Evolutionary conservation across 139 green algal genomes (phyloP).

Genomic region (Tetraselmis chui): DNA sequence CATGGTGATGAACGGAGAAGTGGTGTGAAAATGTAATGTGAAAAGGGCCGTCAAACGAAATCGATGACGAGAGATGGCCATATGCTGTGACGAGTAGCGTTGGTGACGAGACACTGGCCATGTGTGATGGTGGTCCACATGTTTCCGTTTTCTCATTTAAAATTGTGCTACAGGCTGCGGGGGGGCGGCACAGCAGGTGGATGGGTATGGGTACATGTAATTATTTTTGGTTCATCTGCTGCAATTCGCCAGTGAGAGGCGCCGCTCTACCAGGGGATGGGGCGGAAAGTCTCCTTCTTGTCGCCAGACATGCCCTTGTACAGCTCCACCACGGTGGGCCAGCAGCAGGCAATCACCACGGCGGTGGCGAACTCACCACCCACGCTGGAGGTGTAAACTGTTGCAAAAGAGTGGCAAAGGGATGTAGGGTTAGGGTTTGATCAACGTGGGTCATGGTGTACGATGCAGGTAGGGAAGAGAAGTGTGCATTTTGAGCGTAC

Average conservation of each 20-base stretch:
- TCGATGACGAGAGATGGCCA: too few relatives aligned
- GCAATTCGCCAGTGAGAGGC: too few relatives aligned
- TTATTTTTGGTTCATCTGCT: too few relatives aligned
- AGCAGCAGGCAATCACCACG: slow-evolving; percentile 55
- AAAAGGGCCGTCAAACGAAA: too few relatives aligned
- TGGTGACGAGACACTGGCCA: too few relatives aligned
- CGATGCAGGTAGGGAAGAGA: background rate
- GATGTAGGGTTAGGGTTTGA: background rate
- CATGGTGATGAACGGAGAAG: too few relatives aligned
- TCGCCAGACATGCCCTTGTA: slow-evolving; percentile 39
- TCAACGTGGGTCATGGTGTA: background rate
- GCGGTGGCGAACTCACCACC: slow-evolving; percentile 62
- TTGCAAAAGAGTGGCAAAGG: background rate
- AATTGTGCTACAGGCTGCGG: too few relatives aligned
- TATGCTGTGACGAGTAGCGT: too few relatives aligned
- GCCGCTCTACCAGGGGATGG: background rate
- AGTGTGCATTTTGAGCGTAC: slow-evolving; percentile 29
- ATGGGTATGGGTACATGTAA: too few relatives aligned
- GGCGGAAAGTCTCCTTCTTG: slow-evolving; percentile 26
- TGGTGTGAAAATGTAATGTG: too few relatives aligned
- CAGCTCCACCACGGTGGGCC: slow-evolving; percentile 71
- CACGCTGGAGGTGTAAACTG: slow-evolving; percentile 79
- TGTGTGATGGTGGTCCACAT: too few relatives aligned
- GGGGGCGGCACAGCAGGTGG: too few relatives aligned
- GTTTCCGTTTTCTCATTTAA: background rate